Conservation (phyloP, 371 early-diverging fungal species). For the Phascolomyces articulosus region DNA sequence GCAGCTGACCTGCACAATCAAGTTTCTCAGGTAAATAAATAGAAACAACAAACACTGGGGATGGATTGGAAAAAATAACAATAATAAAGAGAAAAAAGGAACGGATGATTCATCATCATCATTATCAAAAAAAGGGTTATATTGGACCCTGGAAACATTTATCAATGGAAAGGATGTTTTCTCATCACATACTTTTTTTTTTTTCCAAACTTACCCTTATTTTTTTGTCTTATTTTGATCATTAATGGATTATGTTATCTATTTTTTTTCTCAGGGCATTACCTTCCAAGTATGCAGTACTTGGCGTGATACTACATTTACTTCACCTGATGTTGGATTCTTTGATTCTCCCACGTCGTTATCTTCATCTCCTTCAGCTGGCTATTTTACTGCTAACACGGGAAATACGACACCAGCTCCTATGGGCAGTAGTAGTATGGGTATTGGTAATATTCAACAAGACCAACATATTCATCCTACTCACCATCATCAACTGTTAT, state of each 20-base stretch:
- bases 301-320: not conserved
- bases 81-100: no score
- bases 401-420: not conserved
- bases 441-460: no score
- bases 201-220: no score
- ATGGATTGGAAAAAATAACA: slow-evolving; percentile 1
- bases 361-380: not conserved
- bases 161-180: not conserved
- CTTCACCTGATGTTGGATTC: not conserved
- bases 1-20: slow-evolving; percentile 7
- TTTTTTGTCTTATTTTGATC: no score
- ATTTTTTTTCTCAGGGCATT: not conserved
- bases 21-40: slow-evolving; percentile 7
- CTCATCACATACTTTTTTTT: not conserved
- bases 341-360: slow-evolving; percentile 5
- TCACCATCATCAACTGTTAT: no score
- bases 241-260: no score
- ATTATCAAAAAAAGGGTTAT: no score
- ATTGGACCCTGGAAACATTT: not conserved
- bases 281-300: not conserved
- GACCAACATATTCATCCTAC: no score
- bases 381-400: not conserved
- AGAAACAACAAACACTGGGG: not conserved
- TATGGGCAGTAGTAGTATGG: no score
- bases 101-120: no score